Percentiles rank a stretch among this genome's conserved stretches.
These are phyloP conservation scores for sunflower (Helianthus annuus) DNA, from an alignment of 129 eudicot genomes.

Conservation along the genomic window HanXRQr2.0-SUNRISE NC_035433.2:121783305-121783804, in stretches of 20 bases:
- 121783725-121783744: no score
- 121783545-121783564: slow-evolving; percentile 36
- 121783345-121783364: slow-evolving; percentile 71
- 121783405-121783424: slow-evolving; percentile 40
- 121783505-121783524: slow-evolving; percentile 43
- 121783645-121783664: no score
- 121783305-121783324: slow-evolving; percentile 38
- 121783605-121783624: slow-evolving; percentile 63
- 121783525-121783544: slow-evolving; percentile 50
- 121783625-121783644: slow-evolving; percentile 12
- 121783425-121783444: slow-evolving; percentile 40
- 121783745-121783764: no score
- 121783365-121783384: slow-evolving; percentile 49
- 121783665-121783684: no score
- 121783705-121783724: no score
- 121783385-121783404: slow-evolving; percentile 43
- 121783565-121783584: slow-evolving; percentile 55
- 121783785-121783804: no score
- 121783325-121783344: slow-evolving; percentile 50
- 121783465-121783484: slow-evolving; percentile 32
- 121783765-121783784: no score
- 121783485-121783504: slow-evolving; percentile 21
- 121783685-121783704: no score
- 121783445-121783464: slow-evolving; percentile 52
- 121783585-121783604: slow-evolving; percentile 71